Evolutionary conservation across 1,284 basidiomycete species (phyloP).

Genomic region (Rhodotorula sp.): DNA sequence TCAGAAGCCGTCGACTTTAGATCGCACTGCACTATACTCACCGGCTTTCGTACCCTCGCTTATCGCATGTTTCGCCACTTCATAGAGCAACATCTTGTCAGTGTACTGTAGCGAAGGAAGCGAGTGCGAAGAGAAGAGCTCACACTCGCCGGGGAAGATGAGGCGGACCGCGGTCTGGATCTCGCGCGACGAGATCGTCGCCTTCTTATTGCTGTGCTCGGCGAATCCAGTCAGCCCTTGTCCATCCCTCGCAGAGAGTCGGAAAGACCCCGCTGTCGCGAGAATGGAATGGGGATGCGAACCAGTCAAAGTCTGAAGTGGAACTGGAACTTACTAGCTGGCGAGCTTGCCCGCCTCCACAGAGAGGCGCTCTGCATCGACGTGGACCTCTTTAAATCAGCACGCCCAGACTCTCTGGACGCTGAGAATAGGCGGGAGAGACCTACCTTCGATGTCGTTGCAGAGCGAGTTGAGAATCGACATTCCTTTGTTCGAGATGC

Average conservation of each 20-base stretch:
- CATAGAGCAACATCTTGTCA: background rate
- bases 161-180: slow-evolving; percentile 89
- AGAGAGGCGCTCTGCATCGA: too few species aligned
- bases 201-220: slow-evolving; percentile 69
- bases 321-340: slow-evolving; percentile 55
- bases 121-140: slow-evolving; percentile 53
- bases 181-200: slow-evolving; percentile 89
- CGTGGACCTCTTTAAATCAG: background rate
- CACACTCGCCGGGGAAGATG: slow-evolving; percentile 69
- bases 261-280: too few species aligned
- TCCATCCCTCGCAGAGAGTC: too few species aligned
- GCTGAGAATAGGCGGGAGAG: background rate
- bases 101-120: background rate
- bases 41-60: slow-evolving; percentile 69
- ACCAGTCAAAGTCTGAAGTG: too few species aligned
- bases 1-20: background rate
- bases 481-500: slow-evolving; percentile 98
- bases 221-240: too few species aligned
- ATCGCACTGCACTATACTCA: background rate
- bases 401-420: background rate
- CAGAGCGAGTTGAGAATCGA: slow-evolving; percentile 69
- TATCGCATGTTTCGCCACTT: slow-evolving; percentile 69
- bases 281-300: too few species aligned
- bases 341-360: slow-evolving; percentile 84
- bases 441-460: slow-evolving; percentile 61